Evolutionary conservation across 768 basidiomycete species (phyloP), one percentile per base, ranked within the genome.

Genomic region (Macrocybe gigantea): DNA sequence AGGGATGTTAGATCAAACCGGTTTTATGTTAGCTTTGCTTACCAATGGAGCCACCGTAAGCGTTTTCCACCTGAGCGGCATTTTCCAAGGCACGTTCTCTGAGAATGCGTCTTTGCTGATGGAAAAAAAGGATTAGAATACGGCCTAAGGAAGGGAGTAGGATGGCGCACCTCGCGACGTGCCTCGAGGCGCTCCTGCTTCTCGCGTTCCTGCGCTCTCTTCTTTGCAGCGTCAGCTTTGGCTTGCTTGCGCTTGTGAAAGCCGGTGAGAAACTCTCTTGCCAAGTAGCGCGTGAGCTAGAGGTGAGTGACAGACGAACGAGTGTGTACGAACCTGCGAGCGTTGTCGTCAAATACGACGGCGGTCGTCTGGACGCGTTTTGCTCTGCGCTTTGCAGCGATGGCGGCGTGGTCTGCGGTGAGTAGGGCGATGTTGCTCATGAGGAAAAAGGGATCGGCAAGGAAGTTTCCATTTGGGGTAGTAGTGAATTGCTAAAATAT

Each of bases 221-320:
- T 75, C 56, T 79, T 81, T 38, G 83, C 78, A 42, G 79, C 84
- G 56, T 94, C 89, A 53, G 82, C 77, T 63, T 87, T 90, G 50
- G 82, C 85, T 44, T 92, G 67, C 66, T 95, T 96, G 56, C 93
- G 82, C 67, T 94, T 94, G 64, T 88, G 86, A 63, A 96, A 96
- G 29, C 93, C 93, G 12, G 92, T 94, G 61, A 96, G 69, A 66
- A 88, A 96, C 50, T 94, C 86, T 60, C 93, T 94, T 57, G 36
- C 39, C 44, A 52, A 36, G 40, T 47, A 51, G 49, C 58, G 45
- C 53, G 56, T 51, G 41, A 45, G 9, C 14, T 33, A 40, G 22
- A 22, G 22, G 1, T 22, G 22, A 22, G 4, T 22, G 22, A 22
- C 22, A 22, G 22, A 22, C 4, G 22, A 22, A 22, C 4, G 22